Evolutionary conservation across 495 filamentous ascomycete genomes (phyloP), one percentile per base, ranked within the genome.

Genomic region (Xylaria venustula): DNA sequence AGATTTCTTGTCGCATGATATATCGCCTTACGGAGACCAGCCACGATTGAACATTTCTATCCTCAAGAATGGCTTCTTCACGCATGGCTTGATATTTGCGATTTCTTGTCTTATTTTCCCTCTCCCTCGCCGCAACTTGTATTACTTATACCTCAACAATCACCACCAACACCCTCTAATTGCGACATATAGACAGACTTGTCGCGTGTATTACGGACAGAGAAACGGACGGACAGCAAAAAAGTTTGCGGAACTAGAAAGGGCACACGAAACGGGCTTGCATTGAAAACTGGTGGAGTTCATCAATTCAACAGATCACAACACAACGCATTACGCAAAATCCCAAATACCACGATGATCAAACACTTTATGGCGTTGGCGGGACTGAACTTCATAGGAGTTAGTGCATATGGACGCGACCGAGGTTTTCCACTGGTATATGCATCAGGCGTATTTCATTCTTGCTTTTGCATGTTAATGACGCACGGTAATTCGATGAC

Each of bases 181-280:
- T 4, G 36, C 34, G 51, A 42, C 36, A 54, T 20, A 53, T 42
- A 42, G 22, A 42, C 23, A 30, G 9, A 8, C 19, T 23, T 42
- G 46, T 58, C 36, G 46, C 45, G 20, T 58, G 56, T 47, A 50
- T 17, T 41, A 41, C 20, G 26, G 34, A 37, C 23, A 41, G 25
- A n/a, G n/a, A n/a, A n/a, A n/a, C n/a, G n/a, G n/a, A n/a, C n/a
- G n/a, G n/a, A n/a, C 25, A 42, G 19, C 56, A 42, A 20, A 41
- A 14, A 40, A 54, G 40, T 22, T 58, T 37, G 44, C 47, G 9
- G 22, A 32, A 15, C 30, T 34, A 36, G 41, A 28, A 17, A 20
- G 28, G 55, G 34, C 28, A 48, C 34, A 41, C 34, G 37, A 48
- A 58, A 58, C 26, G 14, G 23, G 40, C 36, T n/a, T n/a, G n/a